Evolutionary conservation across 2,329 filamentous ascomycete genomes (phyloP).

Genomic region (Claviceps sp.): DNA sequence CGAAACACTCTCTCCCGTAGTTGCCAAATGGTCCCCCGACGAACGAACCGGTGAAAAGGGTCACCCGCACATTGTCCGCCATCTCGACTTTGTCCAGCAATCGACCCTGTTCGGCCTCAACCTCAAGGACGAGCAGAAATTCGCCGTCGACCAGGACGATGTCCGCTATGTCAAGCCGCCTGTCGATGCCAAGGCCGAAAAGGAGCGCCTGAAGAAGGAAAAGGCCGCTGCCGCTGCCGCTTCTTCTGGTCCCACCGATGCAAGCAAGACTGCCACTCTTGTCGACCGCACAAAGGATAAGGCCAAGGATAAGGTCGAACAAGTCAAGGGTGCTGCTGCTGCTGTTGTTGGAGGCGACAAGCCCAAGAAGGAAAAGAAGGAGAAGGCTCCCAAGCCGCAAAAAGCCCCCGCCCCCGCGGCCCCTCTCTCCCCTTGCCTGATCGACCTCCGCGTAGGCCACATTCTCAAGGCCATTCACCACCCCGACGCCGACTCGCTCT

Average conservation of each 20-base stretch:
- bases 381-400: constrained; percentile 67
- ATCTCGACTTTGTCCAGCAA: constrained; percentile 92
- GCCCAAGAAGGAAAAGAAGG: constrained; percentile 78
- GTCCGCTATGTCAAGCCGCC: constrained; percentile 80
- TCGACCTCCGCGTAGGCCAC: constrained; percentile 92
- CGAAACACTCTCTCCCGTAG: constrained; percentile 60
- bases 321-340: constrained; percentile 28
- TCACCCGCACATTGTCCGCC: constrained; percentile 80
- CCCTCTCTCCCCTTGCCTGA: constrained; percentile 69
- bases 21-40: constrained; percentile 69
- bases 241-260: constrained; percentile 27
- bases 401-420: constrained; percentile 56
- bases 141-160: constrained; percentile 65
- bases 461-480: constrained; percentile 93
- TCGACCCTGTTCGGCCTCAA: constrained; percentile 59
- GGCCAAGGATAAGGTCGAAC: constrained; percentile 40
- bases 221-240: constrained; percentile 64
- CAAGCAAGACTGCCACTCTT: constrained; percentile 27
- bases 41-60: constrained; percentile 82
- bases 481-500: constrained; percentile 92
- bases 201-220: constrained; percentile 93
- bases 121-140: constrained; percentile 59
- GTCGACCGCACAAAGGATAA: constrained; percentile 49
- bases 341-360: constrained; percentile 25
- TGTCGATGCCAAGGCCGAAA: constrained; percentile 85